Evolutionary conservation across 2,329 filamentous ascomycete species (phyloP).

Genomic region (Sporothrix curviconia): DNA sequence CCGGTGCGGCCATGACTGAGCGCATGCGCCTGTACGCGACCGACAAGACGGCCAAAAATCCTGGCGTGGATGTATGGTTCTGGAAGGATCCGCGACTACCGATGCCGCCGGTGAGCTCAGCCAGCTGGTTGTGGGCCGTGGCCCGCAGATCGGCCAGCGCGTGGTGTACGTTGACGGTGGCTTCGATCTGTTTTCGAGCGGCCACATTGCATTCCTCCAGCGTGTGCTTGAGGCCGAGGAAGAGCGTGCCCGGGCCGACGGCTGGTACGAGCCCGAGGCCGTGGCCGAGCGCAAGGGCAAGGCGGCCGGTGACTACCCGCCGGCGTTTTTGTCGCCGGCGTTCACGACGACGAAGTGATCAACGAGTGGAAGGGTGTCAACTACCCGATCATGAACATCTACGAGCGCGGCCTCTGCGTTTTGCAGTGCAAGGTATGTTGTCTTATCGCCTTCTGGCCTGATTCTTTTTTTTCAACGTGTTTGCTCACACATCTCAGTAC

Average conservation of each 20-base stretch:
- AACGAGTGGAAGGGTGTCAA: conserved; percentile 96
- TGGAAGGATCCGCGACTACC: conserved; percentile 46
- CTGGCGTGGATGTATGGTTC: conserved; percentile 79
- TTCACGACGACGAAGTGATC: conserved; percentile 92
- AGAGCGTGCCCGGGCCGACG: conserved; percentile 55
- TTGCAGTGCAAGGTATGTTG: conserved; percentile 85
- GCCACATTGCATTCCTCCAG: conserved; percentile 90
- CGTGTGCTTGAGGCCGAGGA: conserved; percentile 70
- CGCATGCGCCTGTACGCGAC: conserved; percentile 82
- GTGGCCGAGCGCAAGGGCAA: conserved; percentile 56
- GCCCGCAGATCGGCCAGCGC: conserved; percentile 68
- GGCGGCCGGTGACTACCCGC: conserved; percentile 63
- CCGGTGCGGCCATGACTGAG: conserved; percentile 64
- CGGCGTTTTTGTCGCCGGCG: conserved; percentile 84
- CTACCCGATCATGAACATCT: conserved; percentile 99
- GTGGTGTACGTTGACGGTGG: conserved; percentile 95
- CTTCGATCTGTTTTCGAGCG: conserved; percentile 93
- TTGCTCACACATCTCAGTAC: conserved; percentile 50
- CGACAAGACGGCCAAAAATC: conserved; percentile 70
- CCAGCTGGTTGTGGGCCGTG: conserved; percentile 63
- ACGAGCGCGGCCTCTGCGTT: conserved; percentile 90
- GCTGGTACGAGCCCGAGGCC: conserved; percentile 67
- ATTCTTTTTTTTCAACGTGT: conserved; percentile 3
- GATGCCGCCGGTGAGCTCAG: conserved; percentile 16
- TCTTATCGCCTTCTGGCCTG: neutral